Evolutionary conservation across 768 basidiomycete genomes (phyloP), one percentile per base, ranked within the genome.

Genomic region (Candolleomyces aberdarensis): DNA sequence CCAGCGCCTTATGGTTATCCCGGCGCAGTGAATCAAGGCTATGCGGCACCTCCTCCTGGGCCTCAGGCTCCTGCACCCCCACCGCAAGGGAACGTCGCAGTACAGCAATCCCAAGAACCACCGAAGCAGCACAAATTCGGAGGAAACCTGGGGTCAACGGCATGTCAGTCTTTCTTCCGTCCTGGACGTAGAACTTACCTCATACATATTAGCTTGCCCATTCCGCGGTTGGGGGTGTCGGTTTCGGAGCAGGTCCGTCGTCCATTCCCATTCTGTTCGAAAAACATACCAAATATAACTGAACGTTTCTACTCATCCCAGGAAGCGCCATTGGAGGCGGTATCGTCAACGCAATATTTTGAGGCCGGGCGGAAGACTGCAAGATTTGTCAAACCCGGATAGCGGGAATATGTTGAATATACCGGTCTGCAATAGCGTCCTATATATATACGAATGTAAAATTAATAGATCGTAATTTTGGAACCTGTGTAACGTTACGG

Each of bases 241-340:
- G 89, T 1, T 90, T 91, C 65, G 88, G 89, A 61, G 89, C 87
- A 64, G 88, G 88, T 85, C 55, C 62, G 72, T 65, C 41, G 17
- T 13, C n/a, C 44, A 19, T 20, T 20, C 49, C 19, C 14, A 15
- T 54, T 36, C 41, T 26, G 43, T 15, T 39, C 79, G 77, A 56
- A 26, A 77, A 78, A 75, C 20, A 65, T 76, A 47, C 49, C 5
- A n/a, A 11, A 17, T 11, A 69, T 20, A n/a, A 56, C 31, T 29
- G 36, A n/a, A 29, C 40, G 41, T 19, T 22, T 14, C 60, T 26
- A 17, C 57, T 7, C 9, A 26, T 50, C 29, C 54, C 59, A 82
- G 82, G 82, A 41, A 76, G 77, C 62, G 79, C 79, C 20, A 64
- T 82, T 49, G 78, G 77, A 29, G 72, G 76, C 54, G 79, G 73